These are phyloP conservation scores for Dendrobium nobile DNA, from an alignment of 106 monocot genomes.

Conservation along the genomic window DNA sequence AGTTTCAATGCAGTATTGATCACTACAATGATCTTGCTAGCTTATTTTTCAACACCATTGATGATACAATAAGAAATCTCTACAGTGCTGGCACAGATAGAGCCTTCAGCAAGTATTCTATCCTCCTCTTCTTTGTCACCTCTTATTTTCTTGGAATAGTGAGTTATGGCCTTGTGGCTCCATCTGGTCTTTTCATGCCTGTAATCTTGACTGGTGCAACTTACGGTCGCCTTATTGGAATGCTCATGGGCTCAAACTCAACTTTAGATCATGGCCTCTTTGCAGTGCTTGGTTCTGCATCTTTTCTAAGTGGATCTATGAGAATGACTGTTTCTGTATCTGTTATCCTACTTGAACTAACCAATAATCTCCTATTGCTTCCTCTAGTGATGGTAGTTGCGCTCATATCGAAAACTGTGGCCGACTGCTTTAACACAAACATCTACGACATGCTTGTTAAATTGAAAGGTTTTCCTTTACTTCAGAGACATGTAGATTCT, in stretches of 20 bases:
- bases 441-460: conserved; percentile 43
- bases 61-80: conserved; percentile 51
- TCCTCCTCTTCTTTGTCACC: conserved; percentile 34
- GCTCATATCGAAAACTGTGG: conserved; percentile 44
- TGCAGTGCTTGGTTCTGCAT: conserved; percentile 35
- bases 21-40: conserved; percentile 58
- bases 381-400: conserved; percentile 27
- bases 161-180: conserved; percentile 45
- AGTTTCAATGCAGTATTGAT: conserved; percentile 39
- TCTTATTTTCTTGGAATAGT: conserved; percentile 45
- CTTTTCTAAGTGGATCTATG: conserved; percentile 28
- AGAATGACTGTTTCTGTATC: conserved; percentile 29
- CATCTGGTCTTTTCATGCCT: conserved; percentile 51
- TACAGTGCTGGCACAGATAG: conserved; percentile 42
- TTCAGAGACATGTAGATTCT: conserved; percentile 37
- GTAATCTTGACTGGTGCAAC: conserved; percentile 49
- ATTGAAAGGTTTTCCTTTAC: conserved; percentile 44
- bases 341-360: conserved; percentile 27
- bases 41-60: conserved; percentile 51
- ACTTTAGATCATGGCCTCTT: conserved; percentile 46
- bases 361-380: conserved; percentile 30
- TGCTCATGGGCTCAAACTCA: conserved; percentile 34
- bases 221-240: conserved; percentile 40
- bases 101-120: conserved; percentile 27
- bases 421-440: conserved; percentile 41